A percentile compares a stretch with the other conserved stretches of the same genome.
phyloP scores from a whole-genome alignment of 2,329 filamentous ascomycete species.

The Alternaria arborescens region DNA sequence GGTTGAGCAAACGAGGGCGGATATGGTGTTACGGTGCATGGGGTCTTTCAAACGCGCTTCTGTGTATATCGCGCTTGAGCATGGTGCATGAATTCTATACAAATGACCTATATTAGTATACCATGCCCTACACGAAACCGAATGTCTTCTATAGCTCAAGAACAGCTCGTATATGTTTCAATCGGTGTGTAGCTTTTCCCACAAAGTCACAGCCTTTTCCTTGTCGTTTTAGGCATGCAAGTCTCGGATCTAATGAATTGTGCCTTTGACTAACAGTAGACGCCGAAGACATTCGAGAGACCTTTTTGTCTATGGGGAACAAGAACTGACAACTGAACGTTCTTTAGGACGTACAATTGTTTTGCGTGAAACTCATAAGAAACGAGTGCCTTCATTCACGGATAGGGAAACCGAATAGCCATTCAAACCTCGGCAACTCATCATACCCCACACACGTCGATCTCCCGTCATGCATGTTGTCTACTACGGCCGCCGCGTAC shows the following conservation, averaged over 20 bases:
- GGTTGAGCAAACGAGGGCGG: background rate
- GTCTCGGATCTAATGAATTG: background rate
- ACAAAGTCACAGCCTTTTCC: background rate
- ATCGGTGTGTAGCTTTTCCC: background rate
- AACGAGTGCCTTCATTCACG: background rate
- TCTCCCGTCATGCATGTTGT: background rate
- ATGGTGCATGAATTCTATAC: background rate
- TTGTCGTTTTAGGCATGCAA: background rate
- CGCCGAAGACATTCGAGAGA: background rate
- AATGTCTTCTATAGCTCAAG: background rate
- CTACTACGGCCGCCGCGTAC: background rate
- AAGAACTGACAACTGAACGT: background rate
- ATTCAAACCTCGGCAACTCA: background rate
- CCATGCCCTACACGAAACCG: background rate
- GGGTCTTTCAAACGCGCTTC: background rate
- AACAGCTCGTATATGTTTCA: background rate
- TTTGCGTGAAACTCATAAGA: background rate
- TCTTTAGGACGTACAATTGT: background rate
- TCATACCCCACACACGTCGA: slow-evolving; percentile 1
- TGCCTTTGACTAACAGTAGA: background rate
- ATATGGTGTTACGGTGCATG: background rate
- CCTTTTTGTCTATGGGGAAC: background rate
- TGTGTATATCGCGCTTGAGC: background rate
- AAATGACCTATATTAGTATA: background rate
- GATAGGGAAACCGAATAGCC: background rate